A percentile compares a stretch with the other conserved stretches of the same genome.
Conservation (phyloP, 495 filamentous ascomycete species). For the Xylaria castorea region DNA sequence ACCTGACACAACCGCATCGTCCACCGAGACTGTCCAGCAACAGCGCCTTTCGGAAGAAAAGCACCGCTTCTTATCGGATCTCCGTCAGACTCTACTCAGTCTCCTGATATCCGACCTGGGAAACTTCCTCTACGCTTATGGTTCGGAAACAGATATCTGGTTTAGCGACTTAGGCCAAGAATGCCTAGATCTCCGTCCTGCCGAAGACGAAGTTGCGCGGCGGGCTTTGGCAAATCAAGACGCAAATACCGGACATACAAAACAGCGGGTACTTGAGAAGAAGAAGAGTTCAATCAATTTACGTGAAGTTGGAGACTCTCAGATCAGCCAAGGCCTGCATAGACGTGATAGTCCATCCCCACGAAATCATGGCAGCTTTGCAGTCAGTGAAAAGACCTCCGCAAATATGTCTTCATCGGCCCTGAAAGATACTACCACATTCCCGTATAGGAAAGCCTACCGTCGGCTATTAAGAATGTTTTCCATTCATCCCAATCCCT, state of each 20-base stretch:
- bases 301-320: slow-evolving; percentile 47
- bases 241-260: slow-evolving; percentile 51
- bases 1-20: slow-evolving; percentile 63
- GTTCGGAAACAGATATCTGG: slow-evolving; percentile 94
- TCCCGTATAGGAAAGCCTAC: slow-evolving; percentile 78
- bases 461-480: slow-evolving; percentile 82
- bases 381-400: slow-evolving; percentile 50
- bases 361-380: slow-evolving; percentile 49
- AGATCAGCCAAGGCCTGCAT: slow-evolving; percentile 37
- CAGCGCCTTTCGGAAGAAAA: slow-evolving; percentile 60
- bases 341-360: slow-evolving; percentile 42
- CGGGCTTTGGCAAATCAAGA: slow-evolving; percentile 46
- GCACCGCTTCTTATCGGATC: slow-evolving; percentile 71
- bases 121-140: slow-evolving; percentile 79
- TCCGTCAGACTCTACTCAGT: slow-evolving; percentile 81
- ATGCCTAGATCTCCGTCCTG: slow-evolving; percentile 77
- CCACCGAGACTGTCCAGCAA: slow-evolving; percentile 65
- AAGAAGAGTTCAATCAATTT: slow-evolving; percentile 63
- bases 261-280: slow-evolving; percentile 63
- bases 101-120: slow-evolving; percentile 90
- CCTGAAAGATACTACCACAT: slow-evolving; percentile 58
- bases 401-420: slow-evolving; percentile 42
- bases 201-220: slow-evolving; percentile 58
- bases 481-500: slow-evolving; percentile 88
- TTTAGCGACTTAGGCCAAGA: slow-evolving; percentile 79